Evolutionary conservation across 225 moss, liverwort and hornwort genomes (phyloP), one percentile per base, ranked within the genome.

Genomic region (Physcomitrellopsis africana): DNA sequence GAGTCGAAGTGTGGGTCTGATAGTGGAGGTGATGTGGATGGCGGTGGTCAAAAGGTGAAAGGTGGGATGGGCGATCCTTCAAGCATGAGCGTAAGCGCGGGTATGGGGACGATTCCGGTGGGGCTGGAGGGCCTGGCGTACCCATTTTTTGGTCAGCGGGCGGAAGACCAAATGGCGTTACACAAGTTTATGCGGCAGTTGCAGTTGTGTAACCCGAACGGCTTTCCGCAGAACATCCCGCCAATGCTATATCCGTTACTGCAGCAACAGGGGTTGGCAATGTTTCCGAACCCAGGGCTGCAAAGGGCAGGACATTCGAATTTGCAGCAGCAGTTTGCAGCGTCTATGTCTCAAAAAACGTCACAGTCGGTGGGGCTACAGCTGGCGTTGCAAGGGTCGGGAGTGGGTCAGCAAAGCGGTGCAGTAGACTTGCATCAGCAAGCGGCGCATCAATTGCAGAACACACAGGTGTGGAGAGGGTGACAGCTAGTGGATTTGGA

Each of bases 131-230:
- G 72, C 41, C 78, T 88, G 74, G 86, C 87, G 17, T 91, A 90
- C 71, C 51, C 94, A 58, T 82, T 87, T 43, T 95, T 93, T 66
- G 86, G 83, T 77, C 86, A 83, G 57, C 79, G 85, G 49, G 18
- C 74, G 71, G 80, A 99, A 54, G 99, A 99, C 68, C 76, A 91
- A 46, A 85, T 89, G 74, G 85, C 70, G 66, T 81, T 93, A 72
- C 99, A 93, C 55, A 95, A 90, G 48, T 85, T 92, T 15, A 85
- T 99, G 57, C 89, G 93, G 32, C 32, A 37, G 76, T 93, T 37
- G 32, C 32, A 37, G 32, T 37, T 99, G 81, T 89, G 89, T 72
- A 84, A 86, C 73, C 81, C 79, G 16, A 89, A 80, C 77, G 97
- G 93, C 53, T 93, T 87, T 82, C 68, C 90, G 63, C 80, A 86